phyloP scores from a whole-genome alignment of 257 asterid genomes.

The Schizonepeta tenuifolia region DNA sequence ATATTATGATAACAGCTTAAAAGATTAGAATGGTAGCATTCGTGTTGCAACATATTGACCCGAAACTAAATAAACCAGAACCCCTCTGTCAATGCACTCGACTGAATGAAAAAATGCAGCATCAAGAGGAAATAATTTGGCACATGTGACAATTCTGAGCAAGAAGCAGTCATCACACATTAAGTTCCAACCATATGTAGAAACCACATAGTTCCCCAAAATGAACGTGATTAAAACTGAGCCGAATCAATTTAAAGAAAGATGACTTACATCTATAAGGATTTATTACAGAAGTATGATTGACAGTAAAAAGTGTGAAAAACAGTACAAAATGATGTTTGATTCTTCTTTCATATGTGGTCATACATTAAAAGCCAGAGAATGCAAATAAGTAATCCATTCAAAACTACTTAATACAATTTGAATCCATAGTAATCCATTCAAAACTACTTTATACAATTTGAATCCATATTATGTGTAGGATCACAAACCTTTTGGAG shows the following conservation, averaged over 20 bases:
- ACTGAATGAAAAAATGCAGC: not conserved
- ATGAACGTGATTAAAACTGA: not conserved
- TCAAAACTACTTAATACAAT: constrained; percentile 7
- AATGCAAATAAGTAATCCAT: not conserved
- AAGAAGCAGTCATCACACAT: not conserved
- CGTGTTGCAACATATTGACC: not conserved
- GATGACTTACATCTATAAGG: not conserved
- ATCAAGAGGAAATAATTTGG: not conserved
- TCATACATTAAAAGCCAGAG: no score
- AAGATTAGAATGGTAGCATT: not conserved
- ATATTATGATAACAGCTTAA: constrained; percentile 16
- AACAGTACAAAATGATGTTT: not conserved
- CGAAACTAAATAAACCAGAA: constrained; percentile 23
- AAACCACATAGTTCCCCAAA: not conserved
- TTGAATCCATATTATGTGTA: constrained; percentile 3
- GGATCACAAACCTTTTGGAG: constrained; percentile 79
- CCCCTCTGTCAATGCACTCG: not conserved
- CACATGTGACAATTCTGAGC: not conserved
- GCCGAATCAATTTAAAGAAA: not conserved
- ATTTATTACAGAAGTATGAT: not conserved
- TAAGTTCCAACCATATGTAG: not conserved
- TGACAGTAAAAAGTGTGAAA: not conserved
- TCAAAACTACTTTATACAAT: constrained; percentile 7
- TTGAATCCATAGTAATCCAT: constrained; percentile 7
- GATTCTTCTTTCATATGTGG: not conserved